A percentile compares a stretch with the other conserved stretches of the same genome.
Evolutionary conservation across 495 filamentous ascomycete genomes (phyloP).

Genomic region (Neurospora sp.): DNA sequence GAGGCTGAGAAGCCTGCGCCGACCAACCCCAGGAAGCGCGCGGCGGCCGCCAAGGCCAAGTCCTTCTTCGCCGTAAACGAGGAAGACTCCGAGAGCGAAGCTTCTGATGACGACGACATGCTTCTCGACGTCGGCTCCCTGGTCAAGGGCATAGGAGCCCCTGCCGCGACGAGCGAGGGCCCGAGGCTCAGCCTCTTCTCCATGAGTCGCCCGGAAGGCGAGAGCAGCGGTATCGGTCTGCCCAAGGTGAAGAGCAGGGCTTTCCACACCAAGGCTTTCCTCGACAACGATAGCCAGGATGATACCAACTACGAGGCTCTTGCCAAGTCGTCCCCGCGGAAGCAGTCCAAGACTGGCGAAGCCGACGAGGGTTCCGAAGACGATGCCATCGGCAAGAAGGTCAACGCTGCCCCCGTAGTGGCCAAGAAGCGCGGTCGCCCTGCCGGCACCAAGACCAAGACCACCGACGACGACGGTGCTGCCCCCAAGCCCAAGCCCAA

Average conservation of each 20-base stretch:
- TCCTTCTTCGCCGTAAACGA: slow-evolving; percentile 26
- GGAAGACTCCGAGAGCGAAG: slow-evolving; percentile 24
- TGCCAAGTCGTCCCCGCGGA: slow-evolving; percentile 45
- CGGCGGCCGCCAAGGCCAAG: slow-evolving; percentile 10
- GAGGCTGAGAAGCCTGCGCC: background rate
- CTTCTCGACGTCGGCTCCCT: slow-evolving; percentile 78
- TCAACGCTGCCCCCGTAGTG: slow-evolving; percentile 29
- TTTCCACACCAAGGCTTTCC: slow-evolving; percentile 31
- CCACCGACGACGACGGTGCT: slow-evolving; percentile 15
- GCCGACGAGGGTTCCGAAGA: slow-evolving; percentile 55
- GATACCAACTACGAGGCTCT: slow-evolving; percentile 86
- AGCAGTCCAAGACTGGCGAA: slow-evolving; percentile 46
- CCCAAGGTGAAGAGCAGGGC: slow-evolving; percentile 44
- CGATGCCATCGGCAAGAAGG: slow-evolving; percentile 34
- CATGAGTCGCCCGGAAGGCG: slow-evolving; percentile 50
- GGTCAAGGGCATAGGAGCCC: slow-evolving; percentile 76
- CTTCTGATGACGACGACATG: slow-evolving; percentile 47
- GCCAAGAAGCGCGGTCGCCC: slow-evolving; percentile 46
- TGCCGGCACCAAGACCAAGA: slow-evolving; percentile 39
- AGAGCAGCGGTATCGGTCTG: slow-evolving; percentile 17
- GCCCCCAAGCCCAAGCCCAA: slow-evolving; percentile 23
- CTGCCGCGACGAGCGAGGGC: slow-evolving; percentile 30
- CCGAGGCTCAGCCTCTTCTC: slow-evolving; percentile 59
- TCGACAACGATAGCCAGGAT: slow-evolving; percentile 51
- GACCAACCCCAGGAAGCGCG: background rate